Conservation (phyloP, 2,329 filamentous ascomycete species). For the Colletotrichum agaves region DNA sequence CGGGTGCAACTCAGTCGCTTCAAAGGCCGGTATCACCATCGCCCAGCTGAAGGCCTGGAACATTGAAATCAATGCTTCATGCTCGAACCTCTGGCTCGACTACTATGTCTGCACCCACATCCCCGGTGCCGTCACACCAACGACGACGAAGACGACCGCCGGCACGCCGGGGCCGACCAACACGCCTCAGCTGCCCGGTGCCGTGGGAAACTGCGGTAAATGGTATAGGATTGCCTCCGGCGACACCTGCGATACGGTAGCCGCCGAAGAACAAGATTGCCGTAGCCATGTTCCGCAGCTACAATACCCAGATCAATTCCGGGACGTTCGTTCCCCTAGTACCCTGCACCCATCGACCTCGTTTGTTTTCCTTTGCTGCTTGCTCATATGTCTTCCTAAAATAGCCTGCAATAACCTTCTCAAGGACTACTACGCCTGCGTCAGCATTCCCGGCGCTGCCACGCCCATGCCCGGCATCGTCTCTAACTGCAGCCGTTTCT, state of each 20-base stretch:
- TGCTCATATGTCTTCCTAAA: background rate
- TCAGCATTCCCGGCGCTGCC: constrained; percentile 11
- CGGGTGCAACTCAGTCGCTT: too few species aligned
- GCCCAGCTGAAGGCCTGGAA: constrained; percentile 28
- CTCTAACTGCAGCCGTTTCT: constrained; percentile 38
- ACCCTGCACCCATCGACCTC: background rate
- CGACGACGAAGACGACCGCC: background rate
- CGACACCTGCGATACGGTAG: constrained; percentile 35
- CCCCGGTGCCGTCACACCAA: background rate
- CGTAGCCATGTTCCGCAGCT: background rate
- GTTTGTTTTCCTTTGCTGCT: background rate
- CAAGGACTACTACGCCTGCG: constrained; percentile 3
- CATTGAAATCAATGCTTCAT: background rate
- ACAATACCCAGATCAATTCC: background rate
- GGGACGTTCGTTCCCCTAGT: background rate
- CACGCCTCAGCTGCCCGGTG: constrained; percentile 15
- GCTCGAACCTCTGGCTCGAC: background rate
- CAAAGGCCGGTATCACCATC: constrained; percentile 30
- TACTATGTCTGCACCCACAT: background rate
- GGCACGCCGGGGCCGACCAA: background rate
- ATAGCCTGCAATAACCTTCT: constrained; percentile 15
- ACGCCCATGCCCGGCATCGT: constrained; percentile 41
- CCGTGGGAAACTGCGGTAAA: constrained; percentile 24
- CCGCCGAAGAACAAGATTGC: constrained; percentile 1
- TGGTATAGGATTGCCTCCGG: constrained; percentile 37